These are phyloP conservation scores for Epicoccum nigrum DNA, from an alignment of 2,329 filamentous ascomycete genomes.

Conservation along the genomic window DNA sequence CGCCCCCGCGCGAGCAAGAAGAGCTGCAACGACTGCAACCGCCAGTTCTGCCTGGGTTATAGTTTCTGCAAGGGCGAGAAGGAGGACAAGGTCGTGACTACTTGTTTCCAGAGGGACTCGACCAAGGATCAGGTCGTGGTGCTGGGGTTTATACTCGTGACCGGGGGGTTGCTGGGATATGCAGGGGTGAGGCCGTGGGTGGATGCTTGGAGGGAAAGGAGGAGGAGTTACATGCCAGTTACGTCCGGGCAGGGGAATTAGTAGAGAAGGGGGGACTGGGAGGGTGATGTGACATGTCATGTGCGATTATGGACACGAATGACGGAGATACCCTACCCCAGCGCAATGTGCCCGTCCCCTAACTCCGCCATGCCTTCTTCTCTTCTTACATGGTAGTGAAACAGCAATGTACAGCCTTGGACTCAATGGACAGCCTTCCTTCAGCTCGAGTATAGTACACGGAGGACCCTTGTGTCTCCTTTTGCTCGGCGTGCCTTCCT, in stretches of 20 bases:
- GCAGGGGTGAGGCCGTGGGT: constrained; percentile 66
- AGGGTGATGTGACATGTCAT: constrained; percentile 7
- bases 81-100: constrained; percentile 69
- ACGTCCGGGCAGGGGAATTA: constrained; percentile 45
- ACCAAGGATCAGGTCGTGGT: constrained; percentile 70
- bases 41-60: constrained; percentile 69
- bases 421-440: constrained; percentile 42
- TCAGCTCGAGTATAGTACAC: constrained; percentile 42
- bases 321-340: constrained; percentile 34
- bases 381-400: constrained; percentile 40
- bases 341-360: constrained; percentile 28
- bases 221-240: constrained; percentile 58
- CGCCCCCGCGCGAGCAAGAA: constrained; percentile 46
- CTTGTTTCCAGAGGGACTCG: constrained; percentile 73
- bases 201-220: constrained; percentile 61
- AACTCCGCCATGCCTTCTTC: constrained; percentile 45
- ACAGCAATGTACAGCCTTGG: constrained; percentile 44
- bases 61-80: constrained; percentile 66
- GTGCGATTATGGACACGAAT: constrained; percentile 36
- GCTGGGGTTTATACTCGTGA: constrained; percentile 69
- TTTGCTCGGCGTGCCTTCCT: neutral
- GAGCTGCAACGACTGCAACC: constrained; percentile 70
- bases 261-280: neutral
- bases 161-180: constrained; percentile 65
- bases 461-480: constrained; percentile 5